Evolutionary conservation across 2,329 filamentous ascomycete species (phyloP), one percentile per base, ranked within the genome.

Genomic region (Monosporascus sp.): DNA sequence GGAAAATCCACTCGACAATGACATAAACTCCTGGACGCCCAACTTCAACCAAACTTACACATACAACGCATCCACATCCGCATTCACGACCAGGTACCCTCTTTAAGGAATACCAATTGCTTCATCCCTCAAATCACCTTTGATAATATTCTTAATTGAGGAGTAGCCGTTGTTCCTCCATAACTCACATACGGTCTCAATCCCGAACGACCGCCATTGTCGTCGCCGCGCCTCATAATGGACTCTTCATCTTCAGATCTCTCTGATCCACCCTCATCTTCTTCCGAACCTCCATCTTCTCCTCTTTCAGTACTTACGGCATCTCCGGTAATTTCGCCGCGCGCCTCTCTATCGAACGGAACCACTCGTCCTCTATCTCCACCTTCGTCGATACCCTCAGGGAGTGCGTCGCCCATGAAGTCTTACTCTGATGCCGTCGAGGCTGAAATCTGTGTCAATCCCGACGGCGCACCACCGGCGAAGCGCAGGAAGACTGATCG

Each of bases 401-500:
- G 77, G 50, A 73, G 71, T 55, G 74, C 77, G 48, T 81, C 80
- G 22, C 80, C 80, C 27, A 65, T 75, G 58, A 80, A 80, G 60
- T 58, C 68, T 17, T 46, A n/a, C 39, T 67, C 69, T 41, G 71
- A 74, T 18, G 61, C 67, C 49, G 65, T 68, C n/a, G 69, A 70
- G 56, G 66, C 67, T 47, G 65, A 68, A 56, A 73, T 74, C 48
- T 58, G 65, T 37, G 70, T 73, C 37, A 71, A 73, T 45, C 70
- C 66, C 24, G 84, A 89, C 63, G 84, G 82, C 49, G 81, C 79
- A 47, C 84, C 85, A 38, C 88, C 89, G 35, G 75, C 84, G 51
- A 96, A 95, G 77, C 88, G 88, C 70, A 84, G 88, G 64, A 85
- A 84, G 67, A 79, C 87, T 52, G 75, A 76, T 56, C 64, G 63